These are phyloP conservation scores for Emericellopsis atlantica DNA, from an alignment of 2,329 filamentous ascomycete species.

Conservation along the genomic window DNA sequence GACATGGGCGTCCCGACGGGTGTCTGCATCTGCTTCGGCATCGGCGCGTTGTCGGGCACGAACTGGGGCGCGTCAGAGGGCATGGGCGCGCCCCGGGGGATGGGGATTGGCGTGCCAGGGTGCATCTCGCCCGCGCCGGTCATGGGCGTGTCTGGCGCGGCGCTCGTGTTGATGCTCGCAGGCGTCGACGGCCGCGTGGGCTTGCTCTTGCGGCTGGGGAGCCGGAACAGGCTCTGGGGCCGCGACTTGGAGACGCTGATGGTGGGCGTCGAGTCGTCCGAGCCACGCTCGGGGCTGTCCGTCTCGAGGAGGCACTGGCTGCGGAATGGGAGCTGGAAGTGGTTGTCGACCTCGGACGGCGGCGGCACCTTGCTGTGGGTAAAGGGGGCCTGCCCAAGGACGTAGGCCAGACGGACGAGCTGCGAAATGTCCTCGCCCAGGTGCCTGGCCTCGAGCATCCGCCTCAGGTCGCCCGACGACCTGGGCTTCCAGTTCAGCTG, in stretches of 20 bases:
- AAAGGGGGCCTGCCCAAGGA: conserved; percentile 27
- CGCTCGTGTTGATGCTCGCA: conserved; percentile 8
- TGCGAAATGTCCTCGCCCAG: conserved; percentile 25
- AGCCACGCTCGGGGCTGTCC: conserved; percentile 10
- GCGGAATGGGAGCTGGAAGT: conserved; percentile 23
- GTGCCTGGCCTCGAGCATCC: conserved; percentile 30
- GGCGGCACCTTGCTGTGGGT: conserved; percentile 20
- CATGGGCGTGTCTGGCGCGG: conserved; percentile 18
- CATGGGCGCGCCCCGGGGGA: conserved; percentile 23
- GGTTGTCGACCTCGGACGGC: conserved; percentile 23
- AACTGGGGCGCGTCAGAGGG: conserved; percentile 25
- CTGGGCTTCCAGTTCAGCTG: conserved; percentile 25
- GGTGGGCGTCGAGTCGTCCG: conserved; percentile 14
- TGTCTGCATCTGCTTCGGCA: conserved; percentile 18
- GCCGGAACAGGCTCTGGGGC: conserved; percentile 15
- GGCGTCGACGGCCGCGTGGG: conserved; percentile 21
- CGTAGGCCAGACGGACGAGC: conserved; percentile 29
- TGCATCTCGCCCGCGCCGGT: conserved; percentile 21
- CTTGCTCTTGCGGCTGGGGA: conserved; percentile 18
- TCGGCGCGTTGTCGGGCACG: conserved; percentile 16
- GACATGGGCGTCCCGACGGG: conserved; percentile 6
- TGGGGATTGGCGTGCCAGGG: conserved; percentile 25
- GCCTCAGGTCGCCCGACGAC: conserved; percentile 28
- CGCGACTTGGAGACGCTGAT: conserved; percentile 14
- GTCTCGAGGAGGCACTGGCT: conserved; percentile 21